Evolutionary conservation across 768 basidiomycete species (phyloP).

Genomic region (Tricholoma terreum): DNA sequence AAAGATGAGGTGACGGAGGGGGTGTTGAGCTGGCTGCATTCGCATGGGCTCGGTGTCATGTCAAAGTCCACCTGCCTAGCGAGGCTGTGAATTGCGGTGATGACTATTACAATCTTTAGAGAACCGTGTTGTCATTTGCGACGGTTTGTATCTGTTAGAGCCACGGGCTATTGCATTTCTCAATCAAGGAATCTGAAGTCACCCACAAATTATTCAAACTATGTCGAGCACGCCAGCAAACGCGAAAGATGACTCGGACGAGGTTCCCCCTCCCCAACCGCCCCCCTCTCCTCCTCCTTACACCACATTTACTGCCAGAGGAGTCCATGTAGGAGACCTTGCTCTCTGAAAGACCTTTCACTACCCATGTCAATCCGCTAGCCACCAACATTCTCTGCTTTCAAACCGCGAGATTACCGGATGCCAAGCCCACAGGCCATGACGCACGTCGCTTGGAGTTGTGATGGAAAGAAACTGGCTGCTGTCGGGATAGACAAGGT

Average conservation of each 20-base stretch:
- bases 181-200: not conserved
- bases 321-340: constrained; percentile 62
- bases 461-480: constrained; percentile 77
- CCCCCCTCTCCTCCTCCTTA: constrained; percentile 73
- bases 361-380: constrained; percentile 24
- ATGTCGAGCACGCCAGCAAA: constrained; percentile 21
- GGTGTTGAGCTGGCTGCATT: constrained; percentile 48
- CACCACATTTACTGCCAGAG: constrained; percentile 66
- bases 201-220: not conserved
- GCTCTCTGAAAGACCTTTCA: constrained; percentile 5
- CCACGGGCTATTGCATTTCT: not conserved
- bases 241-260: constrained; percentile 55
- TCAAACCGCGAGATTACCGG: constrained; percentile 73
- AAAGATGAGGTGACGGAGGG: constrained; percentile 50
- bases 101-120: too few species aligned
- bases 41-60: constrained; percentile 29
- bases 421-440: constrained; percentile 62
- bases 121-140: too few species aligned
- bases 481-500: constrained; percentile 80
- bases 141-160: not conserved
- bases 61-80: constrained; percentile 14
- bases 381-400: constrained; percentile 78
- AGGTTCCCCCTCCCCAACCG: constrained; percentile 51
- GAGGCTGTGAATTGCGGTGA: constrained; percentile 22
- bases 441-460: constrained; percentile 81